Evolutionary conservation across 148 eudicot species (phyloP), one percentile per base, ranked within the genome.

Genomic region (Agrostemma githago): DNA sequence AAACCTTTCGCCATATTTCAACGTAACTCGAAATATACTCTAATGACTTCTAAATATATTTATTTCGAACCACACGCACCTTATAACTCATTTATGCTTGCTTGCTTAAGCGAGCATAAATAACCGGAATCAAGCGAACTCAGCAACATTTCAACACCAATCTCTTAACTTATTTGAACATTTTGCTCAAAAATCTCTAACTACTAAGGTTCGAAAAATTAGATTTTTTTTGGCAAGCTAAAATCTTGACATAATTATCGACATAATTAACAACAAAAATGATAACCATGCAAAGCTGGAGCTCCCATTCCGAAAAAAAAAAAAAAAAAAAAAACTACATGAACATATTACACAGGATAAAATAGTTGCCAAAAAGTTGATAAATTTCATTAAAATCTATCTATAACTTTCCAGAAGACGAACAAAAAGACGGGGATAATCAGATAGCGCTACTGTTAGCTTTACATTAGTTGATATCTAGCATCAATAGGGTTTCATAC

Each of bases 401-500:
- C 65, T 48, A 39, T 8, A 71, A 17, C 37, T 46, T 58, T 54
- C 72, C 60, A 16, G 6, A 20, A 40, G 48, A 56, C 56, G 7
- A 17, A 3, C 20, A 53, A 56, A 66, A 10, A 15, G 7, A 63
- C 59, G 64, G 56, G 11, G 58, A 54, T 20, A 38, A 38, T 53
- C 75, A 62, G 17, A 20, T 58, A 53, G 5, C 4, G 62, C 4
- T 41, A 7, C 42, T 3, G 56, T 72, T 76, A 72, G 41, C 70
- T 41, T 60, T 76, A 67, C 83, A 80, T 72, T 17, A 20, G 19
- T 34, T 51, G 44, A 53, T 71, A n/a, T 5, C 4, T 62, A 75
- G 11, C 53, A 73, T 62, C 62, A 56, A 68, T 68, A 81, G 42
- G 71, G 72, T 46, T 81, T 77, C 70, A 70, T 66, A 54, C 63